These are phyloP conservation scores for Mayamaea pseudoterrestris DNA, from an alignment of 108 stramenopile species.

Conservation along the genomic window DNA sequence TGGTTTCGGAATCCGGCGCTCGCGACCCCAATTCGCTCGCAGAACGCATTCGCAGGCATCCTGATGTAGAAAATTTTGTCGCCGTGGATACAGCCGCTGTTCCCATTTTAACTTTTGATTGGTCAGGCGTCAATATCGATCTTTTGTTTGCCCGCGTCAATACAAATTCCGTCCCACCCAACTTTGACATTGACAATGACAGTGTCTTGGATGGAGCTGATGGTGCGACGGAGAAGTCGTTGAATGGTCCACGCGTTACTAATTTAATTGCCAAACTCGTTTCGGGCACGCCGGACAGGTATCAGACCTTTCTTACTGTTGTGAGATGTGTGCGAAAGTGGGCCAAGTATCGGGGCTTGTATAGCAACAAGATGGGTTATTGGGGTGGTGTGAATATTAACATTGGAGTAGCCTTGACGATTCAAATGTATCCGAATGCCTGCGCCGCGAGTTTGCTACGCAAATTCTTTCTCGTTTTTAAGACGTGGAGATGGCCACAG, in stretches of 20 bases:
- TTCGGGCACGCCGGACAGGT: slow-evolving; percentile 56
- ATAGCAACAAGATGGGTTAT: slow-evolving; percentile 97
- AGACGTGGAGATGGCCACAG: slow-evolving; percentile 83
- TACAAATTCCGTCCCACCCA: slow-evolving; percentile 55
- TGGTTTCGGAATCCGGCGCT: slow-evolving; percentile 19
- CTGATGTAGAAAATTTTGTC: slow-evolving; percentile 85
- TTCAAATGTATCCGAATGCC: slow-evolving; percentile 91
- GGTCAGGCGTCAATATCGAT: slow-evolving; percentile 95
- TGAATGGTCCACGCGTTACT: slow-evolving; percentile 95
- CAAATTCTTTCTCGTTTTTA: slow-evolving; percentile 87
- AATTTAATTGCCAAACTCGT: slow-evolving; percentile 91
- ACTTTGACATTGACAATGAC: slow-evolving; percentile 94
- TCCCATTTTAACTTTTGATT: slow-evolving; percentile 97
- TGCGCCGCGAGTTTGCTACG: slow-evolving; percentile 72
- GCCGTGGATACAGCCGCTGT: slow-evolving; percentile 88
- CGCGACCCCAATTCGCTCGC: slow-evolving; percentile 73
- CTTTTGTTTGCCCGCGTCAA: slow-evolving; percentile 89
- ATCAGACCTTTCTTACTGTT: slow-evolving; percentile 72
- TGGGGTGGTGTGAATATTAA: slow-evolving; percentile 98
- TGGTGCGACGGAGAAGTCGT: slow-evolving; percentile 80
- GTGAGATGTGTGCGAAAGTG: slow-evolving; percentile 89
- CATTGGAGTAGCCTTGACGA: slow-evolving; percentile 85
- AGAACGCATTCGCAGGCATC: slow-evolving; percentile 67
- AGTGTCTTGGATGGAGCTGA: slow-evolving; percentile 85
- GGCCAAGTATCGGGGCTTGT: slow-evolving; percentile 94